Evolutionary conservation across 2,329 filamentous ascomycete species (phyloP), one percentile per base, ranked within the genome.

Genomic region (Chaetomiaceae sp.): DNA sequence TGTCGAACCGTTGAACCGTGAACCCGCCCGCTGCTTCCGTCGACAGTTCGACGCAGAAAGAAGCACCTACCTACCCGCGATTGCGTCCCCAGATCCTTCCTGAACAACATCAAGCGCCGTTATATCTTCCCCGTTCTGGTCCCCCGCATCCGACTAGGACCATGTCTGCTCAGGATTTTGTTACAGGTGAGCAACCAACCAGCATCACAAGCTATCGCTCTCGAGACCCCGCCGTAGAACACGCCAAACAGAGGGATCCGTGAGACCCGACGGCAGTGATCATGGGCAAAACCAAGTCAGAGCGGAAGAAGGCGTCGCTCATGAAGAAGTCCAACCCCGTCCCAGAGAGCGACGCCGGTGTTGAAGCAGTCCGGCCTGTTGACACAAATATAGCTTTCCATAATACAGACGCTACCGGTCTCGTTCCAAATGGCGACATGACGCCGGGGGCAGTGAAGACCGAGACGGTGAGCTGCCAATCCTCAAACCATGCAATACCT

Each of bases 101-200:
- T n/a, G 10, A 30, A 3, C 29, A 9, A 25, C 20, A 45, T 13
- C 11, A 34, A 36, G 3, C 20, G 14, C 16, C 27, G 3, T 5
- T 20, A 43, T 20, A 4, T 27, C 25, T 36, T 36, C 20, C 27
- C 16, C 16, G 21, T 20, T 42, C 43, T 14, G 16, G 16, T 44
- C 36, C 27, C 10, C 23, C 3, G 6, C 5, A 27, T 16, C 16
- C 30, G 8, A 10, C 30, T 14, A 4, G 11, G 2, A 30, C 21
- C 25, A 27, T 21, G 27, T 48, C 53, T 27, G 32, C 27, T 16
- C 32, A 37, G 23, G 45, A 47, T 32, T 30, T 43, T 30, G 29
- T 51, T 29, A 9, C 43, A 55, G 53, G 53, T 55, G 42, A 55
- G 53, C 38, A 27, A 37, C 30, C 46, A 30, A 11, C 33, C 16